Evolutionary conservation across 805 yeast species (phyloP).

Genomic region (Starmerella apicola): DNA sequence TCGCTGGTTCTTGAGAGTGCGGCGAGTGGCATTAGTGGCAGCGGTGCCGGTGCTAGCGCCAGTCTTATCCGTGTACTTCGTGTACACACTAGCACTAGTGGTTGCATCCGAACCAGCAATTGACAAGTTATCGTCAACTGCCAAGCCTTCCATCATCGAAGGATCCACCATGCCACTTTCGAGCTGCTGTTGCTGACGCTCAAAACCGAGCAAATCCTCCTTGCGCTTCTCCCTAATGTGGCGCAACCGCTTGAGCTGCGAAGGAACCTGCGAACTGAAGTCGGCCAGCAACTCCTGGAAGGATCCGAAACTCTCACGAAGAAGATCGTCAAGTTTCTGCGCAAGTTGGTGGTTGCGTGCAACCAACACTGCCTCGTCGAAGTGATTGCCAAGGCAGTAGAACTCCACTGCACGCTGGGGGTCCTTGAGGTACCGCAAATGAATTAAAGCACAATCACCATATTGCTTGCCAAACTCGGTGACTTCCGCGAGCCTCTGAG

Average conservation of each 20-base stretch:
- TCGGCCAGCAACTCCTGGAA: slow-evolving; percentile 88
- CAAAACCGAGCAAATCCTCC: slow-evolving; percentile 76
- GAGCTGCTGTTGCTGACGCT: slow-evolving; percentile 38
- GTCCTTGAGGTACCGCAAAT: slow-evolving; percentile 47
- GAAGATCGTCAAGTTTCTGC: slow-evolving; percentile 40
- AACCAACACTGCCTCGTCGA: slow-evolving; percentile 62
- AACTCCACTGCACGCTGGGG: slow-evolving; percentile 49
- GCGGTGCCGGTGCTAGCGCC: slow-evolving; percentile 73
- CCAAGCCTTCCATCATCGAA: slow-evolving; percentile 26
- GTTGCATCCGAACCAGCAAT: slow-evolving; percentile 91
- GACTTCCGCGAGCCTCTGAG: slow-evolving; percentile 47
- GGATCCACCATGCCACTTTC: no score
- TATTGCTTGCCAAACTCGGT: slow-evolving; percentile 51
- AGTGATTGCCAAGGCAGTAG: slow-evolving; percentile 63
- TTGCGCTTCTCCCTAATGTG: slow-evolving; percentile 74
- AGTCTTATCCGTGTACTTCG: slow-evolving; percentile 83
- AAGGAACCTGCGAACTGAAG: slow-evolving; percentile 69
- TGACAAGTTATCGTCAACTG: slow-evolving; percentile 82
- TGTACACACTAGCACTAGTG: slow-evolving; percentile 82
- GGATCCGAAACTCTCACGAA: slow-evolving; percentile 78
- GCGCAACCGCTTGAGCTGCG: slow-evolving; percentile 73
- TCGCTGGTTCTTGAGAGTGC: slow-evolving; percentile 81
- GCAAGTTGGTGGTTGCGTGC: slow-evolving; percentile 32
- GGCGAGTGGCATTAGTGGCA: slow-evolving; percentile 87
- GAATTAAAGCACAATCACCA: slow-evolving; percentile 68